A percentile compares a stretch with the other conserved stretches of the same genome.
phyloP scores from a whole-genome alignment of 2,329 filamentous ascomycete species.

The Botrytis fabae region DNA sequence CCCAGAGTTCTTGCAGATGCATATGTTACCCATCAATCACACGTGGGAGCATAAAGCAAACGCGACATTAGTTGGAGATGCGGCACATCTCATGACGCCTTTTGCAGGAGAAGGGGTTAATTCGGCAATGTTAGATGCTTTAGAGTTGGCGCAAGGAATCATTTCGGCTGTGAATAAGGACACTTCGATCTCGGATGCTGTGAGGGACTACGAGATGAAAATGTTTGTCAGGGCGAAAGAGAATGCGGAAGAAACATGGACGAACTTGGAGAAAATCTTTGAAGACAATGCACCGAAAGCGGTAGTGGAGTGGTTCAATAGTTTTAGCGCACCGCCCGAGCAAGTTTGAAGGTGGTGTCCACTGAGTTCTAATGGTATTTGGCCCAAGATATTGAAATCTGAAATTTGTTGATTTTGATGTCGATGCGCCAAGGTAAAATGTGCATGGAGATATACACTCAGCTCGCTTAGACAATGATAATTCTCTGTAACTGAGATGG shows the following conservation, averaged over 20 bases:
- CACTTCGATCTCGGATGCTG: slow-evolving; percentile 25
- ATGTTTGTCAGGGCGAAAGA: slow-evolving; percentile 25
- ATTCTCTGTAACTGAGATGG: neutral
- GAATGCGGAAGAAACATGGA: slow-evolving; percentile 23
- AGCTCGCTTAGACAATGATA: neutral
- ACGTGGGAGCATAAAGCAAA: slow-evolving; percentile 37
- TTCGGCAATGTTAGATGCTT: slow-evolving; percentile 43
- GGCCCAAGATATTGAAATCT: neutral
- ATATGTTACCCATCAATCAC: slow-evolving; percentile 25
- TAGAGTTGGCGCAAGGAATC: slow-evolving; percentile 38
- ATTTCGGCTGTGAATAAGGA: neutral
- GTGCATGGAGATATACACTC: neutral
- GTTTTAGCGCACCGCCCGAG: neutral
- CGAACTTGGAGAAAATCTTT: slow-evolving; percentile 25
- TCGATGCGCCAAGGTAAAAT: neutral
- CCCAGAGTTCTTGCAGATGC: slow-evolving; percentile 13
- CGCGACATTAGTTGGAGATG: slow-evolving; percentile 52
- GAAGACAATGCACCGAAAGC: slow-evolving; percentile 20
- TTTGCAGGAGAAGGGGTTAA: slow-evolving; percentile 49
- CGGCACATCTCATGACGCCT: slow-evolving; percentile 51
- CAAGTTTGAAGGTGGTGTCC: neutral
- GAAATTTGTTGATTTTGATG: neutral
- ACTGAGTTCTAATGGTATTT: neutral
- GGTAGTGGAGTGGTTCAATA: slow-evolving; percentile 12
- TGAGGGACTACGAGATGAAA: slow-evolving; percentile 35